phyloP scores from a whole-genome alignment of 2,329 filamentous ascomycete species.

The Penicillium glabrum region DNA sequence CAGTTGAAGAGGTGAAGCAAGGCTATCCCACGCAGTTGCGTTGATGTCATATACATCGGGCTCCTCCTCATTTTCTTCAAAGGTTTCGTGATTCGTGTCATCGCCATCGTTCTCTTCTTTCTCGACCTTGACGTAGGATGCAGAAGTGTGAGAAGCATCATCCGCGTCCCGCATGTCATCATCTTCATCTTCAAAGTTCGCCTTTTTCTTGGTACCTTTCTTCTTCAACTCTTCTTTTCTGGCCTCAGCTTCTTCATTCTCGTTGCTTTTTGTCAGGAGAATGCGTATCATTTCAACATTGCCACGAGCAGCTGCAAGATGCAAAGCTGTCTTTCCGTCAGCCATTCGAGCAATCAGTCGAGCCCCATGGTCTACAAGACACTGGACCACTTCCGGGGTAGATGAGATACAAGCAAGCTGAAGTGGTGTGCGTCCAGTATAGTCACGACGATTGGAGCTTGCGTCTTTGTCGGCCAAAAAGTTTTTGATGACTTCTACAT shows the following conservation, averaged over 20 bases:
- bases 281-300: slow-evolving; percentile 67
- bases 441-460: slow-evolving; percentile 72
- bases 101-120: slow-evolving; percentile 22
- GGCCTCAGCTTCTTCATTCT: slow-evolving; percentile 63
- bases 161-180: slow-evolving; percentile 53
- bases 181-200: slow-evolving; percentile 28
- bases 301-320: slow-evolving; percentile 73
- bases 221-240: slow-evolving; percentile 24
- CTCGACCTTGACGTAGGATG: slow-evolving; percentile 71
- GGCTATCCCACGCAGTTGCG: slow-evolving; percentile 75
- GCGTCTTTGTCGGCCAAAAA: slow-evolving; percentile 69
- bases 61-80: slow-evolving; percentile 60
- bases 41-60: slow-evolving; percentile 81
- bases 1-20: slow-evolving; percentile 72
- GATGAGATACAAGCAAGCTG: slow-evolving; percentile 73
- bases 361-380: slow-evolving; percentile 69
- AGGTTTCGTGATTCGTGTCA: slow-evolving; percentile 43
- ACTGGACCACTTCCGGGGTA: slow-evolving; percentile 67
- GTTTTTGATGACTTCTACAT: slow-evolving; percentile 67
- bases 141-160: slow-evolving; percentile 56
- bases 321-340: slow-evolving; percentile 79
- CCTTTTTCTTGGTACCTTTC: slow-evolving; percentile 21
- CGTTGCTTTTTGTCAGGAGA: slow-evolving; percentile 68
- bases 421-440: slow-evolving; percentile 75
- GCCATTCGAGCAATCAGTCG: slow-evolving; percentile 72